Evolutionary conservation across 768 basidiomycete species (phyloP), one percentile per base, ranked within the genome.

Genomic region (Tephrocybe sp.): DNA sequence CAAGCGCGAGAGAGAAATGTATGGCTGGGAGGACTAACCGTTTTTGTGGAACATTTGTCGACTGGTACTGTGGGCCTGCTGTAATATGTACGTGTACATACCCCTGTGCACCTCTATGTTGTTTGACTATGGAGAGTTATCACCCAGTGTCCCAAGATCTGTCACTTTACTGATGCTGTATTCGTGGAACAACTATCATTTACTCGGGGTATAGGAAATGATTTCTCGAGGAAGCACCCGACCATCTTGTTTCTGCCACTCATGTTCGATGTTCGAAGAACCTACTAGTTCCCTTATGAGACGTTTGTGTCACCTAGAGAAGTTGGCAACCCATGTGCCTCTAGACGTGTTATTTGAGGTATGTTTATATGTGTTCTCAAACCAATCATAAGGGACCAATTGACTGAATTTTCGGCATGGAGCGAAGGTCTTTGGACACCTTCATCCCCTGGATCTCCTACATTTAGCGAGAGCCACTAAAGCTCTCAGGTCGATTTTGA

Each of bases 1-100:
- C 10, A 88, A 88, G 66, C 70, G 79, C 60, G 80, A 84, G 38
- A 73, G 70, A 52, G 86, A 88, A 65, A 65, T 83, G 60, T 80
- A 78, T 4, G 76, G 73, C 16, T 82, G 75, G 66, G 84, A 85
- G 48, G 73, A 78, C 41, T 77, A 60, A 61, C 19, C 30, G 21
- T 55, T n/a, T 24, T 13, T n/a, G 25, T 31, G 25, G 38, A n/a
- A 40, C 49, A 33, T 24, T 43, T 12, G 33, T 7, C n/a, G n/a
- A n/a, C n/a, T n/a, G n/a, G n/a, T n/a, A n/a, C n/a, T n/a, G n/a
- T n/a, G n/a, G n/a, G n/a, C n/a, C n/a, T 12, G 9, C 15, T 10
- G 33, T 34, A 34, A 34, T 15, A 9, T 34, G 9, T n/a, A 15
- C 33, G n/a, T 34, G 11, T 34, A n/a, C 8, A n/a, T 15, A n/a